phyloP scores from a whole-genome alignment of 768 basidiomycete species.

The Cystofilobasidium ferigula region DNA sequence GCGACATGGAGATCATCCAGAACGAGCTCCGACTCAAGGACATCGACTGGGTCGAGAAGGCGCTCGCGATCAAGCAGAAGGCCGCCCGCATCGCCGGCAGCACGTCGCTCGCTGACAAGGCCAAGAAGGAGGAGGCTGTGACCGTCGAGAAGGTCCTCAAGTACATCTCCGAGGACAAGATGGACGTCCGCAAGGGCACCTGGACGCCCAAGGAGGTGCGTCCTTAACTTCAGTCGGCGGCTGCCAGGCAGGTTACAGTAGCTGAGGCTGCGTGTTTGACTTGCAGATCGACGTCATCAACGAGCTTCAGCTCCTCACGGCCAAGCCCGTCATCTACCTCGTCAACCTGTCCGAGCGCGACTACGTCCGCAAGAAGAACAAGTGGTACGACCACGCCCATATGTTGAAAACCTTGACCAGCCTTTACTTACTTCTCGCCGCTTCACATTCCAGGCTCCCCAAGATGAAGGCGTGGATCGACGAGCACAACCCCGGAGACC shows the following conservation, averaged over 20 bases:
- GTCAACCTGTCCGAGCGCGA: conserved; percentile 94
- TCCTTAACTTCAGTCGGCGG: no score
- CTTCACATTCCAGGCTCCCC: conserved; percentile 58
- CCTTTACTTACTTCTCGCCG: no score
- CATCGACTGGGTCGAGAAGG: conserved; percentile 96
- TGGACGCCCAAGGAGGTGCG: conserved; percentile 91
- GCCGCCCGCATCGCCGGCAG: conserved; percentile 45
- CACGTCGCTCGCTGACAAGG: conserved; percentile 76
- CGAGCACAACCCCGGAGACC: conserved; percentile 87
- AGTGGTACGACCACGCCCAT: conserved; percentile 75
- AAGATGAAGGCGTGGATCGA: conserved; percentile 99
- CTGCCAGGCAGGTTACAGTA: no score
- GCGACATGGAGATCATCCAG: conserved; percentile 96
- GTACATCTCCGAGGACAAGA: conserved; percentile 62
- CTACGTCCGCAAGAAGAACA: conserved; percentile 95
- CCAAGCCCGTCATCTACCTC: conserved; percentile 94
- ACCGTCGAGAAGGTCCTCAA: conserved; percentile 73
- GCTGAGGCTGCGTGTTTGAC: not conserved
- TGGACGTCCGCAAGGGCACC: conserved; percentile 82
- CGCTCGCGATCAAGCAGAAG: conserved; percentile 67
- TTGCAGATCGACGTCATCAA: conserved; percentile 80
- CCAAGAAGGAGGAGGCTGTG: conserved; percentile 91
- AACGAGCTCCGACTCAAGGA: conserved; percentile 92
- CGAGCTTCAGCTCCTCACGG: conserved; percentile 75
- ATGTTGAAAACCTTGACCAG: no score